A percentile compares a stretch with the other conserved stretches of the same genome.
phyloP scores from a whole-genome alignment of 2,329 filamentous ascomycete genomes.

The Alternaria gansuensis region DNA sequence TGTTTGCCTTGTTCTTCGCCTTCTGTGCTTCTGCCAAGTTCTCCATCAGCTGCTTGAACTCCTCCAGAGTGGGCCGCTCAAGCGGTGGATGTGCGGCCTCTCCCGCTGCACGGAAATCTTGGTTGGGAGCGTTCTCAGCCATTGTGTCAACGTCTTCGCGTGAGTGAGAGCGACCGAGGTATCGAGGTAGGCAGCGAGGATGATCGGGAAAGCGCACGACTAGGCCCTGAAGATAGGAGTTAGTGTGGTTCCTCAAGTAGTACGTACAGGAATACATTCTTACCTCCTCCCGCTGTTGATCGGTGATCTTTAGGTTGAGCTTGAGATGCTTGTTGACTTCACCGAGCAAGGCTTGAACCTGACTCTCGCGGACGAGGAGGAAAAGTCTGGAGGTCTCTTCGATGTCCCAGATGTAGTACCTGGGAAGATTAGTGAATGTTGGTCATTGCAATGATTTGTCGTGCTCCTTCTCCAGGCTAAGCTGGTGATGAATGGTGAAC shows the following conservation, averaged over 20 bases:
- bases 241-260: background rate
- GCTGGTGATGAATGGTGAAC: conserved; percentile 51
- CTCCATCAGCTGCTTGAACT: conserved; percentile 66
- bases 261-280: background rate
- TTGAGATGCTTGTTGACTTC: conserved; percentile 69
- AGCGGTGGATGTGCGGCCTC: conserved; percentile 37
- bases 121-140: conserved; percentile 32
- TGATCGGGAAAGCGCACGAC: conserved; percentile 68
- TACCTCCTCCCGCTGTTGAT: conserved; percentile 54
- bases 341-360: conserved; percentile 71
- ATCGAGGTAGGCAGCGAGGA: conserved; percentile 71
- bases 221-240: conserved; percentile 57
- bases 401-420: conserved; percentile 71
- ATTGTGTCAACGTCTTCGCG: conserved; percentile 56
- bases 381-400: conserved; percentile 60
- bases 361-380: conserved; percentile 71
- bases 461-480: background rate
- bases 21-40: conserved; percentile 61
- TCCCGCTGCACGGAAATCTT: conserved; percentile 22
- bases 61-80: conserved; percentile 53
- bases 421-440: conserved; percentile 41
- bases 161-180: conserved; percentile 67
- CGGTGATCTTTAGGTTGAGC: conserved; percentile 67
- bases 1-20: conserved; percentile 59
- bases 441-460: conserved; percentile 10